Conservation (phyloP, 441 rosid species). For the Populus hybrid region DNA sequence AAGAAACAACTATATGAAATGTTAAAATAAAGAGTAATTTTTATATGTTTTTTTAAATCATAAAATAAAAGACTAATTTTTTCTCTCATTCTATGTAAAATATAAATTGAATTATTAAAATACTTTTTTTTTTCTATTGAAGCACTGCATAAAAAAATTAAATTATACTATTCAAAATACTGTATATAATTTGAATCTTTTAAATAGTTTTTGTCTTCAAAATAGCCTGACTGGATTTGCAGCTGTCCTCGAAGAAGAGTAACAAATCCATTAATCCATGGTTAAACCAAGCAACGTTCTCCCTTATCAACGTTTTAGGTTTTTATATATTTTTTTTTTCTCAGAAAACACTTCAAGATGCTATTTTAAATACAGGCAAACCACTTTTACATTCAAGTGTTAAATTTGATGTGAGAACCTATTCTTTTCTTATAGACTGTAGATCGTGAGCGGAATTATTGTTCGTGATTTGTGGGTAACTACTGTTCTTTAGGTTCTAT, state of each 20-base stretch:
- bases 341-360: background rate
- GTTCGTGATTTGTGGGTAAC: constrained; percentile 5
- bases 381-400: background rate
- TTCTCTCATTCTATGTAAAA: too few species aligned
- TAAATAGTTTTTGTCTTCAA: too few species aligned
- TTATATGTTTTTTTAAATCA: too few species aligned
- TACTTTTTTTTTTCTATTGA: background rate
- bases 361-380: background rate
- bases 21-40: too few species aligned
- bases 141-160: background rate
- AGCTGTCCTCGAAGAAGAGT: too few species aligned
- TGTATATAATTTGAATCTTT: too few species aligned
- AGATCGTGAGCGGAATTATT: background rate
- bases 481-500: background rate
- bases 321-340: too few species aligned
- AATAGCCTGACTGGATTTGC: too few species aligned
- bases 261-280: too few species aligned
- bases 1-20: background rate
- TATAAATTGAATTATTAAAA: too few species aligned
- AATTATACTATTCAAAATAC: background rate
- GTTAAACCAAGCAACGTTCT: background rate
- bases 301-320: background rate
- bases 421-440: background rate
- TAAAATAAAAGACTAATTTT: too few species aligned
- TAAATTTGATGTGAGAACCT: background rate